Evolutionary conservation across 2,329 filamentous ascomycete species (phyloP), one percentile per base, ranked within the genome.

Genomic region (Pseudocercospora crystallina): DNA sequence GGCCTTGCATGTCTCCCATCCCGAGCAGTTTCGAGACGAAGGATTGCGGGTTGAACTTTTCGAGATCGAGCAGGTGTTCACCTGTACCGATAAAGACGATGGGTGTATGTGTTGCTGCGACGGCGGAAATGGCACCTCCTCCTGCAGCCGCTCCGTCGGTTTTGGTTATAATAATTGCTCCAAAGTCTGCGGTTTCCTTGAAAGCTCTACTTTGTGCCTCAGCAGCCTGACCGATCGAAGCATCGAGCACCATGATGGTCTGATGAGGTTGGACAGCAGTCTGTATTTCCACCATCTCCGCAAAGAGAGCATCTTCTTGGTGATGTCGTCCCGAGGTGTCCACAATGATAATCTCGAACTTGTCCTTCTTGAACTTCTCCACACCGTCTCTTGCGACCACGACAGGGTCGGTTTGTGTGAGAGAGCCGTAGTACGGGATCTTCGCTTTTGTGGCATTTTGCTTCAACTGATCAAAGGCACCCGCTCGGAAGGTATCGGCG

Each of bases 381-480:
- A 99, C 94, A 74, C 94, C 94, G 61, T 96, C 91, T n/a, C 84
- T 82, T 0, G 94, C 92, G 13, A 99, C 94, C 5, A 90, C 85
- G 0, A 92, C 90, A 0, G 94, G 94, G 67, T 99, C 94, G 7
- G 91, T 96, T 75, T 99, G 90, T 2, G 92, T 99, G 58, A 99
- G 78, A 50, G 89, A 95, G 64, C 94, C 94, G 70, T 95, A 99
- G 80, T 99, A 99, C 8, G 94, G 94, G 45, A 99, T 97, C 76
- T 97, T 97, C 43, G 94, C 94, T 72, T 97, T 99, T 31, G 90
- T 97, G 1, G 94, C 94, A 70, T 99, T 99, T 75, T 99, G 94
- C 76, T 97, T 97, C 70, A 99, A 73, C 76, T 99, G 94, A 69
- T 99, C 94, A 63, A 99, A 99, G 36, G 94, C 94, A 78, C 94